These are phyloP conservation scores for Aspergillus cejpii DNA, from an alignment of 2,329 filamentous ascomycete species.

Conservation along the genomic window DNA sequence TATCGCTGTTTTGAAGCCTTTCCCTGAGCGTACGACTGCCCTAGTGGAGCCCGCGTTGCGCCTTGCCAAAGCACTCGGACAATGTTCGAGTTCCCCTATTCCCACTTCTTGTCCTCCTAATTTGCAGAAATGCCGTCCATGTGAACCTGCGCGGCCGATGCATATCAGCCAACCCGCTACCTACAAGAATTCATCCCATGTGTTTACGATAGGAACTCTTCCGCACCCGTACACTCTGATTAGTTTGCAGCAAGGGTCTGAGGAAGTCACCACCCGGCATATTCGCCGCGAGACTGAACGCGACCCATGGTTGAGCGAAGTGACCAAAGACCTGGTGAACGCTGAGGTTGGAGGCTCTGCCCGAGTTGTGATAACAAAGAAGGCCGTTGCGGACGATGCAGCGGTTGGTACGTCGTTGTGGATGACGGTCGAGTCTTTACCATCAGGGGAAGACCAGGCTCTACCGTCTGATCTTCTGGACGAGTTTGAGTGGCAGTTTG, in stretches of 20 bases:
- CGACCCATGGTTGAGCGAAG: constrained; percentile 68
- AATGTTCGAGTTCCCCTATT: constrained; percentile 67
- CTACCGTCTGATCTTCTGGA: constrained; percentile 47
- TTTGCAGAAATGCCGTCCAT: constrained; percentile 64
- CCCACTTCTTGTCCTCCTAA: constrained; percentile 81
- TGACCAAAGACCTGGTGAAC: constrained; percentile 64
- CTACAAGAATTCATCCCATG: constrained; percentile 63
- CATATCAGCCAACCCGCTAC: constrained; percentile 59
- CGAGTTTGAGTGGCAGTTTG: constrained; percentile 85
- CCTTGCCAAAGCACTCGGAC: constrained; percentile 66
- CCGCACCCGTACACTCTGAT: constrained; percentile 86
- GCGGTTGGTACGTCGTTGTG: constrained; percentile 64
- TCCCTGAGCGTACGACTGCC: constrained; percentile 65
- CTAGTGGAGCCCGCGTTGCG: constrained; percentile 63
- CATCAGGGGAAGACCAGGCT: constrained; percentile 44
- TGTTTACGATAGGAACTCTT: constrained; percentile 79
- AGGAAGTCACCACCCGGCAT: constrained; percentile 56
- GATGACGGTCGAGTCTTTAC: constrained; percentile 64
- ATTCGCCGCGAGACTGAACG: constrained; percentile 63
- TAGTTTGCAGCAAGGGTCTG: constrained; percentile 55
- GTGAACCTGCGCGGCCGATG: constrained; percentile 58
- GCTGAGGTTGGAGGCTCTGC: constrained; percentile 55
- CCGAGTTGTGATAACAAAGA: constrained; percentile 70
- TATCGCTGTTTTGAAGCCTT: constrained; percentile 73
- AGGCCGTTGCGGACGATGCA: constrained; percentile 65